Conservation (phyloP, 2,329 filamentous ascomycete genomes). For the Aspergillus ochraceus region DNA sequence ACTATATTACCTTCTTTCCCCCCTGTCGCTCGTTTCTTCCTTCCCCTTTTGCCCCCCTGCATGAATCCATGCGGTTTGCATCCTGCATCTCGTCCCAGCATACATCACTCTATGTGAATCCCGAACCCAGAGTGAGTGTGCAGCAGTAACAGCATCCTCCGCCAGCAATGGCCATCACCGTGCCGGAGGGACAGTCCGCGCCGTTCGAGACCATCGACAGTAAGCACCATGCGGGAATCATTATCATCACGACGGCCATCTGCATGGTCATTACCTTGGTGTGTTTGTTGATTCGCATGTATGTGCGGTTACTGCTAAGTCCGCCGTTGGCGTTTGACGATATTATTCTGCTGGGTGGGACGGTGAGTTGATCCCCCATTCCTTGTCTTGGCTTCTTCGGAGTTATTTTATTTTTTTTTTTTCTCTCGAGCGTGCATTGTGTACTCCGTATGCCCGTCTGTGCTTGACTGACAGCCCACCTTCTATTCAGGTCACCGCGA, state of each 20-base stretch:
- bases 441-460: not conserved
- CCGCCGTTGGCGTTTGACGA: constrained; percentile 25
- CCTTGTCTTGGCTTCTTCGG: not conserved
- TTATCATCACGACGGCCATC: constrained; percentile 31
- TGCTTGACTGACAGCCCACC: not conserved
- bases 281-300: constrained; percentile 25
- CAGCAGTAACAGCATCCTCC: not conserved
- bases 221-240: constrained; percentile 30
- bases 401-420: no score
- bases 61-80: not conserved
- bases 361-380: constrained; percentile 11
- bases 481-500: constrained; percentile 11
- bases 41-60: not conserved
- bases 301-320: constrained; percentile 18
- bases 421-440: not conserved
- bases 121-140: not conserved
- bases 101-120: not conserved
- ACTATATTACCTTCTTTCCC: constrained; percentile 30
- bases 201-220: constrained; percentile 27
- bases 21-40: not conserved
- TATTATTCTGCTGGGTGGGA: constrained; percentile 15
- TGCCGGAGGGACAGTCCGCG: constrained; percentile 18
- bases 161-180: constrained; percentile 9
- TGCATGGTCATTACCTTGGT: constrained; percentile 28
- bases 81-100: not conserved